Percentiles rank a stretch among this genome's conserved stretches.
Evolutionary conservation across 148 eudicot species (phyloP).

Genomic region (Chenopodium album): DNA sequence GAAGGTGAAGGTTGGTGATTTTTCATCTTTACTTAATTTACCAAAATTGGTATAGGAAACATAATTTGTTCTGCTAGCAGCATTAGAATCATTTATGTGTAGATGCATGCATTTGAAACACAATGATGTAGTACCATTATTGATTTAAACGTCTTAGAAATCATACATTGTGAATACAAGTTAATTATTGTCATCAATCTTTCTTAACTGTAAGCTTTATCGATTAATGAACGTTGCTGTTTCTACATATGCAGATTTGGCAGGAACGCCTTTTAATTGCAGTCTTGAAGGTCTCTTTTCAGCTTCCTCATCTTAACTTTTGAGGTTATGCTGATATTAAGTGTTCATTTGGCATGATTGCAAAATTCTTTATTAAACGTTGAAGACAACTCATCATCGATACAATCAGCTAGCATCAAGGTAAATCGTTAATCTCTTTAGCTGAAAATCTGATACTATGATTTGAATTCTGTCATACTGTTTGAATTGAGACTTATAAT

Average conservation of each 20-base stretch:
- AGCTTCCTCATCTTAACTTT: background rate
- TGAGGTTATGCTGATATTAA: background rate
- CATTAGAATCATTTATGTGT: background rate
- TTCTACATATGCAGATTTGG: constrained; percentile 9
- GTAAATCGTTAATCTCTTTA: constrained; percentile 11
- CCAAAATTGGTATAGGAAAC: background rate
- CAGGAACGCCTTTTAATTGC: background rate
- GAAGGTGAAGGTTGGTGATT: background rate
- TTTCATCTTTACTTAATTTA: background rate
- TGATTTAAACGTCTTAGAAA: background rate
- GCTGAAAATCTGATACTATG: background rate
- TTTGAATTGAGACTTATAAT: background rate
- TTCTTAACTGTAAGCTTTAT: background rate
- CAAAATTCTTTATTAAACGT: background rate
- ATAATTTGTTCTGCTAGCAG: background rate
- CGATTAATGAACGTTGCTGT: background rate
- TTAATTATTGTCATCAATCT: no score
- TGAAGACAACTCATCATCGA: background rate
- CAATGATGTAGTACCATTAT: background rate
- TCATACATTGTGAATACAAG: background rate
- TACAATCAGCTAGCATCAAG: background rate
- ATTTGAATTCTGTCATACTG: background rate
- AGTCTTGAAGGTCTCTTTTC: background rate
- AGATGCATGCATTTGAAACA: background rate
- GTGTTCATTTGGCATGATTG: background rate